These are phyloP conservation scores for Ascomycota sp. DNA, from an alignment of 2,329 filamentous ascomycete species.

Conservation along the genomic window DNA sequence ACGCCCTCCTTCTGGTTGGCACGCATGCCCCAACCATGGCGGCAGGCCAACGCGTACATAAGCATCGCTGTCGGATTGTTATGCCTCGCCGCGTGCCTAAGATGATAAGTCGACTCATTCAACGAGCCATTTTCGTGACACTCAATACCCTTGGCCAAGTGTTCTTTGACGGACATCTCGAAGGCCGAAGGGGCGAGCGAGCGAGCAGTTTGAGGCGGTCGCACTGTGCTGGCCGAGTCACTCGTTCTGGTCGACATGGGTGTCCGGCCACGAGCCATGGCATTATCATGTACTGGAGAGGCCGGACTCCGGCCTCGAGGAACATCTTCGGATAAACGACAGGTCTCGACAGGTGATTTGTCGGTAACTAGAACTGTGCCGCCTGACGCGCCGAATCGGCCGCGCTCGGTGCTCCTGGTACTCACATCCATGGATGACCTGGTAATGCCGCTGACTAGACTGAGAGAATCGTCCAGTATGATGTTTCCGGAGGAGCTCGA, in stretches of 20 bases:
- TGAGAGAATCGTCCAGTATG: constrained; percentile 16
- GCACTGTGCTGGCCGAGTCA: constrained; percentile 33
- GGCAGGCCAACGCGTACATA: constrained; percentile 80
- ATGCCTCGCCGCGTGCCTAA: constrained; percentile 70
- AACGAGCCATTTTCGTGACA: constrained; percentile 74
- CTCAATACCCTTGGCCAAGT: constrained; percentile 75
- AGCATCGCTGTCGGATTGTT: constrained; percentile 89
- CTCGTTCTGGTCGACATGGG: constrained; percentile 28
- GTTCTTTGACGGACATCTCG: constrained; percentile 67
- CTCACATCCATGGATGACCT: constrained; percentile 29
- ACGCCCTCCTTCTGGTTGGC: constrained; percentile 80
- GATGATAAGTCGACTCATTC: constrained; percentile 88
- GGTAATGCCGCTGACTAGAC: constrained; percentile 11
- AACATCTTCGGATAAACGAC: constrained; percentile 25
- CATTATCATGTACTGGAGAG: constrained; percentile 16
- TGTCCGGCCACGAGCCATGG: constrained; percentile 18
- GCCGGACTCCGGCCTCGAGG: constrained; percentile 23
- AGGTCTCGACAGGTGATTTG: constrained; percentile 22
- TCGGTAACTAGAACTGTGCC: constrained; percentile 23
- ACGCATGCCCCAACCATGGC: constrained; percentile 96
- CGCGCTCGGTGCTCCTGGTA: constrained; percentile 27
- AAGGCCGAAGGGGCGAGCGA: constrained; percentile 34
- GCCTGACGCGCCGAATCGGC: constrained; percentile 14
- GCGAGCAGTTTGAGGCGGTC: constrained; percentile 17
- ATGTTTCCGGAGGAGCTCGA: constrained; percentile 30